phyloP scores from a whole-genome alignment of 805 yeast genomes.

The Spathaspora hagerdaliae region DNA sequence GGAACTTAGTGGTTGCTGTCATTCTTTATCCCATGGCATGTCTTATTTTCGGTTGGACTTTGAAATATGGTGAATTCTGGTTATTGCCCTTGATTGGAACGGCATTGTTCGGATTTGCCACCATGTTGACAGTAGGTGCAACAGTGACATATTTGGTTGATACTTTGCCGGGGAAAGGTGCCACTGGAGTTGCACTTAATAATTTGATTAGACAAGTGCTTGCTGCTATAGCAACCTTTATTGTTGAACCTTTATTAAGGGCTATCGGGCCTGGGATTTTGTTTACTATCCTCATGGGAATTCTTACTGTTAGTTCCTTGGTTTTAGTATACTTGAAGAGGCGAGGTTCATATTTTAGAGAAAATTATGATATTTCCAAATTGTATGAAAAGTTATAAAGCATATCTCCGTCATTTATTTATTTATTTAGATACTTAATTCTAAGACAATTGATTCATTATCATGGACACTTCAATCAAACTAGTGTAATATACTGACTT shows the following conservation, averaged over 20 bases:
- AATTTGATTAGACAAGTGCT: slow-evolving; percentile 68
- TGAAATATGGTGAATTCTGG: slow-evolving; percentile 66
- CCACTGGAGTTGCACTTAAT: slow-evolving; percentile 83
- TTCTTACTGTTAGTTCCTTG: slow-evolving; percentile 42
- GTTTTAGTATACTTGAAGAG: slow-evolving; percentile 46
- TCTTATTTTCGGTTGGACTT: slow-evolving; percentile 79
- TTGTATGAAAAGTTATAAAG: slow-evolving; percentile 48
- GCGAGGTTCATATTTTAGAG: slow-evolving; percentile 61
- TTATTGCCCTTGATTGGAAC: slow-evolving; percentile 78
- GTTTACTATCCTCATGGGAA: slow-evolving; percentile 61
- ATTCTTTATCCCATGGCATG: slow-evolving; percentile 59
- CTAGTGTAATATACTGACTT: too few relatives aligned
- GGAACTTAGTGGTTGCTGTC: slow-evolving; percentile 67
- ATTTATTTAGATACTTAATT: not conserved
- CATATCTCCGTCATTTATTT: not conserved
- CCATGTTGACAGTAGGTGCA: slow-evolving; percentile 80
- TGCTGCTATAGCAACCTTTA: slow-evolving; percentile 75
- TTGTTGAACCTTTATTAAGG: slow-evolving; percentile 62
- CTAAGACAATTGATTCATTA: too few relatives aligned
- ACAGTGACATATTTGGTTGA: slow-evolving; percentile 80
- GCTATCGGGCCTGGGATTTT: slow-evolving; percentile 73
- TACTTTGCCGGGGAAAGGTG: slow-evolving; percentile 81
- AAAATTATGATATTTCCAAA: slow-evolving; percentile 53
- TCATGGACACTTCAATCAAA: too few relatives aligned
- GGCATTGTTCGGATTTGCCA: slow-evolving; percentile 75